Evolutionary conservation across 768 basidiomycete species (phyloP).

Genomic region (Hygrophoropsis aurantiaca): DNA sequence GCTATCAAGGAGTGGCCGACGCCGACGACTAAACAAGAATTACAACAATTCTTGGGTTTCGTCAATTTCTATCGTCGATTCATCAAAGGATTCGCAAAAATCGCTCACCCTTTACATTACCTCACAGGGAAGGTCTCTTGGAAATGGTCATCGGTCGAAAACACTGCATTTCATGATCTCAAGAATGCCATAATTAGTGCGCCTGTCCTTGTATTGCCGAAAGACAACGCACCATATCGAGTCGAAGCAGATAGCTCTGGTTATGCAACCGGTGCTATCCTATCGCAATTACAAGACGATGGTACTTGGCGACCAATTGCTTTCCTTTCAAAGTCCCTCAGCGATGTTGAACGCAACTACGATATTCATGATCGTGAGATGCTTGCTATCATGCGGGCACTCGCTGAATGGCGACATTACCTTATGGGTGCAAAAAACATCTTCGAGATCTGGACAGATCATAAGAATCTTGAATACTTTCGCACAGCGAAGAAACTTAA

Average conservation of each 20-base stretch:
- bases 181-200: conserved; percentile 26
- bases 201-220: conserved; percentile 22
- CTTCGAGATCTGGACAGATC: conserved; percentile 20
- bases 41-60: conserved; percentile 44
- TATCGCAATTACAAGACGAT: conserved; percentile 18
- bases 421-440: conserved; percentile 5
- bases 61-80: conserved; percentile 36
- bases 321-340: conserved; percentile 34
- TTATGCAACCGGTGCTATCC: conserved; percentile 29
- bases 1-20: conserved; percentile 3
- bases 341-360: conserved; percentile 42
- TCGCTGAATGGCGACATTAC: conserved; percentile 10
- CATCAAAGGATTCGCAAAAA: conserved; percentile 30
- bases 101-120: conserved; percentile 26
- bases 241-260: conserved; percentile 33
- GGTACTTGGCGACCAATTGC: conserved; percentile 35
- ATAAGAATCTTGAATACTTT: conserved; percentile 27
- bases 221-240: conserved; percentile 9
- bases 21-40: conserved; percentile 24
- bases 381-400: conserved; percentile 40
- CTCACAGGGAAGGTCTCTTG: conserved; percentile 28
- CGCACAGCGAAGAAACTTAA: conserved; percentile 20
- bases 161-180: conserved; percentile 22
- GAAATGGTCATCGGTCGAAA: conserved; percentile 23
- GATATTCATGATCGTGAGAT: conserved; percentile 47